Evolutionary conservation across 306 rosid genomes (phyloP).

Genomic region (Pyrus pyrifolia): DNA sequence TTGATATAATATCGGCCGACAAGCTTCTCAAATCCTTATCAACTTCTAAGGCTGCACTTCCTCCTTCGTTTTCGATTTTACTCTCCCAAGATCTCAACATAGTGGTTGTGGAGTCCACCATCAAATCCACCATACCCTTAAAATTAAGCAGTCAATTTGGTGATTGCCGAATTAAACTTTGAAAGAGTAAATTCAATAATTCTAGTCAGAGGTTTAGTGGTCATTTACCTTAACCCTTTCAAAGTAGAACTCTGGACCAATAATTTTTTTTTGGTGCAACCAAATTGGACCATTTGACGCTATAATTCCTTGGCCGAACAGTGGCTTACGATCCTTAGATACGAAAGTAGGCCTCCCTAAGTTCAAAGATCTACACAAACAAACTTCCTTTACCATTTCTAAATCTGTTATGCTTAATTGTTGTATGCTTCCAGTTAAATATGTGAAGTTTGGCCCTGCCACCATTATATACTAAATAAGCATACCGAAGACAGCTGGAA

Average conservation of each 20-base stretch:
- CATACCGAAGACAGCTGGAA: neutral
- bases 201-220: no score
- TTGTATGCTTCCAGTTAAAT: slow-evolving; percentile 3
- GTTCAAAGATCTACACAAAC: slow-evolving; percentile 16
- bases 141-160: neutral
- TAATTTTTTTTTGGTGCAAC: slow-evolving; percentile 37
- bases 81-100: slow-evolving; percentile 46
- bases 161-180: no score
- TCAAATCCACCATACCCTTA: slow-evolving; percentile 55
- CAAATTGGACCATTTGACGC: slow-evolving; percentile 33
- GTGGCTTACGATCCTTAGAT: slow-evolving; percentile 23
- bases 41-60: slow-evolving; percentile 32
- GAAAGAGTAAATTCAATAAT: neutral
- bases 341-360: slow-evolving; percentile 32
- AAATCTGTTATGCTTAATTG: slow-evolving; percentile 13
- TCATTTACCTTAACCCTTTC: slow-evolving; percentile 35
- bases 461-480: no score
- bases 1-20: slow-evolving; percentile 56
- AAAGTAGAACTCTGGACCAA: slow-evolving; percentile 34
- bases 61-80: slow-evolving; percentile 38
- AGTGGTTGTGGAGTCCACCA: slow-evolving; percentile 47
- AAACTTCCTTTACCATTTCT: slow-evolving; percentile 35
- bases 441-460: neutral
- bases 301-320: slow-evolving; percentile 33
- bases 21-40: slow-evolving; percentile 46